Evolutionary conservation across 2,329 filamentous ascomycete genomes (phyloP), one percentile per base, ranked within the genome.

Genomic region (Aspergillus thermomutatus): DNA sequence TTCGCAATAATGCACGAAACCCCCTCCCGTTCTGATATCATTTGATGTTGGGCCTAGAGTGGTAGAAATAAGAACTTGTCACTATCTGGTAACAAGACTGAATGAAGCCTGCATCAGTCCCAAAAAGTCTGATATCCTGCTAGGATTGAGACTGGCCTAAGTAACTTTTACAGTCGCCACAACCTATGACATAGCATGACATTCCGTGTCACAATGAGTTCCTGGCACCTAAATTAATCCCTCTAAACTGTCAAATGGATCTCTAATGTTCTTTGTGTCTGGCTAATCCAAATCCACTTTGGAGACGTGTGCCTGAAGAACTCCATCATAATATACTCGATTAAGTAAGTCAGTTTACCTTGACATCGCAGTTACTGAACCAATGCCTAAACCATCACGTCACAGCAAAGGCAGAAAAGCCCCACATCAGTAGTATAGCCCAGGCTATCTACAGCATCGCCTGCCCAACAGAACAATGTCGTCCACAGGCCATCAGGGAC

Each of bases 401-500:
- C 23, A 3, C 31, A 25, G 23, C 49, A 23, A 51, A 51, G 14
- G 19, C 19, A 37, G 4, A 14, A 17, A 23, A 37, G 21, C 31
- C 31, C 21, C 28, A 41, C 28, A 19, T 41, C 31, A 53, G 10
- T 26, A 17, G 6, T 37, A 37, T 37, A 37, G 31, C 10, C 7
- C 50, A 47, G 28, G 17, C 7, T 17, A 46, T 28, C 17, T 27
- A 25, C 41, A 37, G 6, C 8, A 6, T 46, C n/a, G 3, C 8
- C 21, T 11, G 14, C n/a, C n/a, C 7, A 40, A 14, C 43, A 37
- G 14, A 34, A 50, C 43, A 7, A 56, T 54, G 41, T 55, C 55
- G 27, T 55, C 60, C 28, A 56, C 60, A 21, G 56, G 50, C 14
- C 57, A 60, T 19, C 25, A 51, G 41, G 48, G 50, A n/a, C 43